Base-by-base conservation (phyloP, 139 green algal genomes). In the Ettlia oleoabundans region DNA sequence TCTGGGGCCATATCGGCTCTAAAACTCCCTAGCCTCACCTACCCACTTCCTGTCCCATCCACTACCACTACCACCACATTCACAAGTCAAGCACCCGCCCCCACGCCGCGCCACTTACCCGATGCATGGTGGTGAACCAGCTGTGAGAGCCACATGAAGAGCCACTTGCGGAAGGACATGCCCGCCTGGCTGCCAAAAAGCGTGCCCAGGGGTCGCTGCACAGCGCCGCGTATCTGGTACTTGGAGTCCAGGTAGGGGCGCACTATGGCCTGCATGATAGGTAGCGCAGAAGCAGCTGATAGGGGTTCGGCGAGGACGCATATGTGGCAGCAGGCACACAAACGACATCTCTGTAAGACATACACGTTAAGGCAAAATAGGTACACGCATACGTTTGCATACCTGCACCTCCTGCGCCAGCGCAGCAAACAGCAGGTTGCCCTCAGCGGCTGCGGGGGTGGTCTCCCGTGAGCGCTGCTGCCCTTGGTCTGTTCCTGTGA, bases 141-240 rank as follows among this genome's bases (percentile, higher is more conserved):
- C 35, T 87, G 85, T 21, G 87, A 86, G 8, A 95, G 88, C 94
- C 94, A 98, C 26, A 88, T 67, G 33, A 88, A 69, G 3, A 98
- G 87, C 94, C 95, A 98, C 33, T 89, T 85, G 22, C 87, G 77
- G 86, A 94, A 96, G 47, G 81, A 87, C 33, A 89, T 87, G 7
- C 63, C 84, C 19, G 66, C 43, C 38, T 68, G 69, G 37, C 51
- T 24, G 30, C 58, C 53, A 32, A 86, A 89, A 3, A 89, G 73
- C 1, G 86, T 58, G 26, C 79, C 75, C 26, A n/a, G 28, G 1
- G 38, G 37, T 3, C 62, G 80, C 30, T 65, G 42, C 32, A 41
- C 64, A 5, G 41, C 47, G 41, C 53, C 41, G 28, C 55, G 55
- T 5, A 85, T 35, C 32, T 61, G 26, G 71, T 85, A 89, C 69